Base-by-base conservation (phyloP, 2,329 filamentous ascomycete species). In the Talaromyces albobiverticillius region DNA sequence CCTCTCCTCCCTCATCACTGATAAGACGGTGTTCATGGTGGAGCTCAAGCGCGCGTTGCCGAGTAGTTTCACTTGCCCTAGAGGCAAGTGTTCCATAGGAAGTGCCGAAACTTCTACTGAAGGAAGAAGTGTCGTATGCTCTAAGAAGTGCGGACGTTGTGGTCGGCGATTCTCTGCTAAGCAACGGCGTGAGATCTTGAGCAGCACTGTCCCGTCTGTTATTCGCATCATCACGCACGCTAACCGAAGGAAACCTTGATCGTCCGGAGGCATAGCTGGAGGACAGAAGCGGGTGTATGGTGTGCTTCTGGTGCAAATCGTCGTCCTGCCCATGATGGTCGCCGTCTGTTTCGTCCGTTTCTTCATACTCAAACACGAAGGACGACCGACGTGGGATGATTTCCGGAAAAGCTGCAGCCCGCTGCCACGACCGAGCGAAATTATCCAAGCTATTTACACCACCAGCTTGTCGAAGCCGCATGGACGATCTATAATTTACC, bases 391-490 rank as follows among this genome's bases (percentile, higher is more conserved):
- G 86, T 4, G 90, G 90, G 31, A 94, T 86, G 61, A 96, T 89
- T 70, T 96, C 92, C 59, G 85, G 82, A 71, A 97, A 97, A 54
- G 82, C 87, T 23, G 91, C 90, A 34, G 93, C 93, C 68, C 93
- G 86, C 72, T 93, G 90, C 88, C 91, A 96, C 63, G 90, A 95
- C 57, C 88, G 84, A 42, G 92, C 89, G 68, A 97, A 97, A 65
- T 92, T 95, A 66, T 94, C 87, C 64, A 97, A 88, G 71, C 89
- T 95, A 77, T 97, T 97, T 57, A 92, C 87, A 48, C 93, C 93
- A 60, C 93, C 94, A 46, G 89, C 86, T 57, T 95, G 86, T 61
- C 73, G 65, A 26, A 77, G 59, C 6, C 80, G 78, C 65, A 80
- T 72, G 8, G 72, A 71, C 46, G 76, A 65, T n/a, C 67, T 68